Conservation (phyloP, 331 rosid species). For the Cydonia oblonga region DNA sequence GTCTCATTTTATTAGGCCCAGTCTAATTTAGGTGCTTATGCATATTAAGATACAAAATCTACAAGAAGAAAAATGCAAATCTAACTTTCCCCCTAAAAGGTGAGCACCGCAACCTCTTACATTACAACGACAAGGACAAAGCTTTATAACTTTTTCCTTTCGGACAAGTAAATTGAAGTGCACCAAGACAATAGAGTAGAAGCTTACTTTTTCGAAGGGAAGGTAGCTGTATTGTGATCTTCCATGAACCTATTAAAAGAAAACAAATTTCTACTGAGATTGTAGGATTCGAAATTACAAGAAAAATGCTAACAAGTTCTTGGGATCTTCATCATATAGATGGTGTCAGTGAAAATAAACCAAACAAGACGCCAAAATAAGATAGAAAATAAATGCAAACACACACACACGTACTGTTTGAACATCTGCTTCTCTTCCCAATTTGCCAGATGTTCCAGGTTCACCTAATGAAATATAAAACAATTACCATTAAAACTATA, state of each 20-base stretch:
- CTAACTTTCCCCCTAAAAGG: not conserved
- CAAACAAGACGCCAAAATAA: not conserved
- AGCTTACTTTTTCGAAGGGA: conserved; percentile 87
- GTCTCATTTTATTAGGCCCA: not conserved
- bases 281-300: not conserved
- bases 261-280: not conserved
- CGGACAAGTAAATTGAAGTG: not conserved
- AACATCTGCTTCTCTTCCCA: conserved; percentile 99
- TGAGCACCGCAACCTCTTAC: not conserved
- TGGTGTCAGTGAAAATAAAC: not conserved
- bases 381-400: not conserved
- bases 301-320: not conserved
- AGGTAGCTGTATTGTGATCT: conserved; percentile 96
- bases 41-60: not conserved
- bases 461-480: conserved; percentile 42
- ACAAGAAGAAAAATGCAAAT: no score
- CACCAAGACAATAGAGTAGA: conserved; percentile 10
- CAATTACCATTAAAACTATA: not conserved
- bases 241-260: conserved; percentile 74
- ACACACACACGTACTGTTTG: conserved; percentile 47
- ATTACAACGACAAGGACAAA: not conserved
- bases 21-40: not conserved
- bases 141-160: not conserved
- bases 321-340: not conserved
- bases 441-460: conserved; percentile 73